Evolutionary conservation across 1,284 basidiomycete genomes (phyloP).

Genomic region (Sporisorium graminicola): DNA sequence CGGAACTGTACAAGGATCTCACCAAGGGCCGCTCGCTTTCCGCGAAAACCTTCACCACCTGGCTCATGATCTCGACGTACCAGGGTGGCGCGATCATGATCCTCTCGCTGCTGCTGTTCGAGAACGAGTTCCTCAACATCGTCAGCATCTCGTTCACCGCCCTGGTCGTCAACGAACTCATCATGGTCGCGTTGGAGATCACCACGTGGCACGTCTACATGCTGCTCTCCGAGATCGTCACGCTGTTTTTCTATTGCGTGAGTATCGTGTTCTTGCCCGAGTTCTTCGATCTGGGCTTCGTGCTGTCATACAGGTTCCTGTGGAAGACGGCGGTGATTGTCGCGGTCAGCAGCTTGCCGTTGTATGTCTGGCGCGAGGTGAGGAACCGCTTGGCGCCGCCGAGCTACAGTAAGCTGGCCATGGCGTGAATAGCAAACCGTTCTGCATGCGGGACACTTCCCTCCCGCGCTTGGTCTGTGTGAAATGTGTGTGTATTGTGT

Average conservation of each 20-base stretch:
- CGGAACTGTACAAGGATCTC: constrained; percentile 96
- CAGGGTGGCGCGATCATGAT: constrained; percentile 99
- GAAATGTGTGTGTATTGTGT: not conserved
- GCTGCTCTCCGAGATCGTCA: constrained; percentile 91
- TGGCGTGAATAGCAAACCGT: constrained; percentile 32
- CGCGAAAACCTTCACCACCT: constrained; percentile 97
- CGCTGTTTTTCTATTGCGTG: constrained; percentile 87
- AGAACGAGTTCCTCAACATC: constrained; percentile 97
- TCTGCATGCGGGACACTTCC: too few species aligned
- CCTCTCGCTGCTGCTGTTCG: constrained; percentile 93
- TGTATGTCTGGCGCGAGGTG: constrained; percentile 90
- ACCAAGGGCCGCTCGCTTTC: constrained; percentile 79
- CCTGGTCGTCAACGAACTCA: constrained; percentile 93
- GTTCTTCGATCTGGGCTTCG: constrained; percentile 96
- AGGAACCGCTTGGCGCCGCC: constrained; percentile 89
- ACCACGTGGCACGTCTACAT: constrained; percentile 99
- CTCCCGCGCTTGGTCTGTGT: too few species aligned
- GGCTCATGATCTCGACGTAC: constrained; percentile 97
- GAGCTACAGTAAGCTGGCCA: constrained; percentile 83
- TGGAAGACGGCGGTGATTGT: constrained; percentile 93
- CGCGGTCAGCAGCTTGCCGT: constrained; percentile 86
- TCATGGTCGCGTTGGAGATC: constrained; percentile 98
- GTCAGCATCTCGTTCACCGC: constrained; percentile 98
- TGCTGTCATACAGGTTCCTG: constrained; percentile 86
- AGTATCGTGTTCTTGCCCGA: constrained; percentile 95